These are phyloP conservation scores for Avicennia marina DNA, from an alignment of 257 asterid species.

Conservation along the genomic window DNA sequence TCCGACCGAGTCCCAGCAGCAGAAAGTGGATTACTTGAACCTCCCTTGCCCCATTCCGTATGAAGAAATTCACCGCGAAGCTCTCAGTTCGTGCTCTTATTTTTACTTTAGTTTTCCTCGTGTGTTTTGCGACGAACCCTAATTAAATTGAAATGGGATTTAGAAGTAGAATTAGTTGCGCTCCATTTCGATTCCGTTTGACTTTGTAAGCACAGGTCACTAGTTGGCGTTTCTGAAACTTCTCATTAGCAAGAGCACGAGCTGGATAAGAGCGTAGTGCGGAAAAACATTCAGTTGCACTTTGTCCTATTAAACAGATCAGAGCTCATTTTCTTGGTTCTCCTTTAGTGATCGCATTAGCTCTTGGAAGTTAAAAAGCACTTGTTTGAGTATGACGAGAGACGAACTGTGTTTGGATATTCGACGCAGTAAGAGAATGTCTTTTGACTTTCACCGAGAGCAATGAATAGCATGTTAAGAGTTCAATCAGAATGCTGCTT, in stretches of 20 bases:
- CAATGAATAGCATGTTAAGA: not conserved
- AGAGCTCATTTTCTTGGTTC: not conserved
- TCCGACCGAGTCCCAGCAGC: slow-evolving; percentile 37
- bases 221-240: not conserved
- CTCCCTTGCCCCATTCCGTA: slow-evolving; percentile 93
- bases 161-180: slow-evolving; percentile 12
- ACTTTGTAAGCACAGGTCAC: slow-evolving; percentile 1
- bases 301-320: not conserved
- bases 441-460: not conserved
- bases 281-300: not conserved
- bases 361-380: not conserved
- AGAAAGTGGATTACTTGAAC: slow-evolving; percentile 63
- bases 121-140: slow-evolving; percentile 9
- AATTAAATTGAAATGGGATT: not conserved
- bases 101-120: not conserved
- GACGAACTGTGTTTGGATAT: not conserved
- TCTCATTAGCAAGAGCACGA: slow-evolving; percentile 8
- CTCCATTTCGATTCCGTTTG: not conserved
- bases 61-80: slow-evolving; percentile 97
- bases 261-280: not conserved
- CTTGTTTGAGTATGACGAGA: not conserved
- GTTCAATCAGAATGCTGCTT: not conserved
- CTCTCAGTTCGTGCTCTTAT: slow-evolving; percentile 58
- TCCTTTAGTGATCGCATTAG: not conserved
- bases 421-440: not conserved